Conservation (phyloP, 2,329 filamentous ascomycete genomes). For the Tolypocladium amazonense region DNA sequence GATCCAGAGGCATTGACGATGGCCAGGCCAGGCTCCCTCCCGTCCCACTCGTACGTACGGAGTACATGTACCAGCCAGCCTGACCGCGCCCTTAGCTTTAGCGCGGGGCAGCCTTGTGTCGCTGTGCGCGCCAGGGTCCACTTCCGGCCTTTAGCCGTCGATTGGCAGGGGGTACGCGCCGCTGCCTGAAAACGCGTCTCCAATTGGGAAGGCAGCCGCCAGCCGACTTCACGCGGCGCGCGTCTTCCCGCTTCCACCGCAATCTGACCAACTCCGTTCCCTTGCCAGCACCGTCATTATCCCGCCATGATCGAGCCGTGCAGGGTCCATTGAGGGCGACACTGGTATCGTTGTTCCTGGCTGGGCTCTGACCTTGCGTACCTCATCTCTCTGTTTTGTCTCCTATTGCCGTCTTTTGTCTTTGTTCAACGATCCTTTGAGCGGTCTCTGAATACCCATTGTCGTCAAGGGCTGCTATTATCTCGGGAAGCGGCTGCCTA, state of each 20-base stretch:
- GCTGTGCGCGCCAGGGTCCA: background rate
- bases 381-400: background rate
- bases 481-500: background rate
- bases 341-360: slow-evolving; percentile 2
- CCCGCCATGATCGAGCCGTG: background rate
- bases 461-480: background rate
- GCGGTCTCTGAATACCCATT: background rate
- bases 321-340: background rate
- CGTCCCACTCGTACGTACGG: no score
- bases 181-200: slow-evolving; percentile 1
- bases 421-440: background rate
- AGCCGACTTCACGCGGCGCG: slow-evolving; percentile 12
- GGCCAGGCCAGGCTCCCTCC: background rate
- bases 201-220: background rate
- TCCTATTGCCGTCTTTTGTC: background rate
- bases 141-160: background rate
- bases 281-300: background rate
- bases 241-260: slow-evolving; percentile 8
- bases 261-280: background rate
- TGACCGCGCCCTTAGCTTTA: background rate
- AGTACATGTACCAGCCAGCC: background rate
- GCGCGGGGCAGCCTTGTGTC: background rate
- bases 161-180: background rate
- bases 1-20: background rate
- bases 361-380: background rate